These are phyloP conservation scores for Trametes coccinea DNA, from an alignment of 768 basidiomycete species.

Conservation along the genomic window DNA sequence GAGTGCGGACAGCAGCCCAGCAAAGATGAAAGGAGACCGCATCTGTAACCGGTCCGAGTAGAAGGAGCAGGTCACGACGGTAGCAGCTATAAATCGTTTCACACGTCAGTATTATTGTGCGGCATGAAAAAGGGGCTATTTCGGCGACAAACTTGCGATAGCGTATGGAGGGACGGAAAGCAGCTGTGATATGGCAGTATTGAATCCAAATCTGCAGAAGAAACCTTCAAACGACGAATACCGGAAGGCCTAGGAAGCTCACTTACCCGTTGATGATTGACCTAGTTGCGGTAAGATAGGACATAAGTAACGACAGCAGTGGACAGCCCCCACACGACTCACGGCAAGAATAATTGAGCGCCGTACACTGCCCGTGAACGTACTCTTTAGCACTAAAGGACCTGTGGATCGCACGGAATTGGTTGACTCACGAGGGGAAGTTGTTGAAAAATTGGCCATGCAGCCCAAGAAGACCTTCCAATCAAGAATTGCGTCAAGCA, in stretches of 20 bases:
- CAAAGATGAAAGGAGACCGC: slow-evolving; percentile 60
- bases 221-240: no score
- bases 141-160: slow-evolving; percentile 42
- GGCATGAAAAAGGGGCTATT: background rate
- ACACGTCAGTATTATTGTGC: no score
- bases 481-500: slow-evolving; percentile 55
- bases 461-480: slow-evolving; percentile 70
- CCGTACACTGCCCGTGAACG: slow-evolving; percentile 50
- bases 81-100: slow-evolving; percentile 41
- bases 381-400: no score
- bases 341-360: slow-evolving; percentile 69
- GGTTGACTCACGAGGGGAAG: slow-evolving; percentile 52
- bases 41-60: slow-evolving; percentile 57
- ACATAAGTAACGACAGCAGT: no score
- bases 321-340: slow-evolving; percentile 29
- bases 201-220: slow-evolving; percentile 55
- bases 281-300: slow-evolving; percentile 32
- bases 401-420: background rate
- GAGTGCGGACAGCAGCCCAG: slow-evolving; percentile 49
- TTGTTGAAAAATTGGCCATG: slow-evolving; percentile 55
- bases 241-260: background rate
- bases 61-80: slow-evolving; percentile 51
- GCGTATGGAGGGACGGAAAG: slow-evolving; percentile 71
- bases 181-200: slow-evolving; percentile 57
- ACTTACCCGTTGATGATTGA: slow-evolving; percentile 58